Evolutionary conservation across 169 alveolate species (phyloP).

Genomic region (Plasmodium gonderi): DNA sequence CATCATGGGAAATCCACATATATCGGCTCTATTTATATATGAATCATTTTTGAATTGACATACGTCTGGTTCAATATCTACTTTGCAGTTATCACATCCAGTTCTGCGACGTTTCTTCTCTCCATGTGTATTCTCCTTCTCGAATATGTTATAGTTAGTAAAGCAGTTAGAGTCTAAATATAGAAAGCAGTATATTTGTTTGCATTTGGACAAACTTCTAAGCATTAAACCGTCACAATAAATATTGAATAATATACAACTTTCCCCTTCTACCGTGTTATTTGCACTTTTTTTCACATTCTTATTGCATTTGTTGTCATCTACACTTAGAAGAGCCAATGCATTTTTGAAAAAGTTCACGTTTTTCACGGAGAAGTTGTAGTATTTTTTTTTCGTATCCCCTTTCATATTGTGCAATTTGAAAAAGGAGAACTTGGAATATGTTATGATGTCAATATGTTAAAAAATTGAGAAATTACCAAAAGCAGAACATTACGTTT

Average conservation of each 20-base stretch:
- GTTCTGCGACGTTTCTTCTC: neutral
- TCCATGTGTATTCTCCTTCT: neutral
- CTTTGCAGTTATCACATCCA: neutral
- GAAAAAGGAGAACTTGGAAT: neutral
- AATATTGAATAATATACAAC: constrained; percentile 28
- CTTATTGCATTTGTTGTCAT: constrained; percentile 21
- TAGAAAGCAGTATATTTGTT: constrained; percentile 67
- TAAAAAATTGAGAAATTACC: no score
- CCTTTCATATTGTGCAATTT: constrained; percentile 13
- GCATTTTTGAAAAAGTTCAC: constrained; percentile 66
- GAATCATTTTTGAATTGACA: neutral
- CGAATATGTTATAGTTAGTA: constrained; percentile 8
- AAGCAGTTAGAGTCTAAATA: constrained; percentile 59
- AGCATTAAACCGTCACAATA: constrained; percentile 52
- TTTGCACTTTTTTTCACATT: neutral
- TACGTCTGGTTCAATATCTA: neutral
- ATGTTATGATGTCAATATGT: neutral
- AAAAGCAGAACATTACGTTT: no score
- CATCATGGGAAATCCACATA: neutral
- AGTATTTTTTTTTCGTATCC: constrained; percentile 13
- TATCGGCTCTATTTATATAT: neutral
- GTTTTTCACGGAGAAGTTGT: constrained; percentile 56
- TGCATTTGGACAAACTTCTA: constrained; percentile 61
- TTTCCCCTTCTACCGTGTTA: constrained; percentile 18
- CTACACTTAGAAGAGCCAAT: constrained; percentile 51